Evolutionary conservation across 805 yeast species (phyloP).

Genomic region (Saccharomycopsis fodiens): DNA sequence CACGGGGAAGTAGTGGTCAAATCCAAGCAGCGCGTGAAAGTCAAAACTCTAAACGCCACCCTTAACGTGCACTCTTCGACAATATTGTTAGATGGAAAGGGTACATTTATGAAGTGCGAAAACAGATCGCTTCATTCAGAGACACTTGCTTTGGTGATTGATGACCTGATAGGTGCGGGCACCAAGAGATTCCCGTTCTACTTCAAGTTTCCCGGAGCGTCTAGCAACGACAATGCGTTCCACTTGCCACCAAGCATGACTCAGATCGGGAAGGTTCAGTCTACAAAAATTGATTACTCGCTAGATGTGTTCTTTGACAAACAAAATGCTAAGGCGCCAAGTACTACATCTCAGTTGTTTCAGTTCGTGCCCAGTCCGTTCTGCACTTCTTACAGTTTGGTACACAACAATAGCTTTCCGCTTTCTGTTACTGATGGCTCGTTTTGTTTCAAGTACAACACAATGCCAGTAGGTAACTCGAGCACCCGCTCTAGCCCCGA

Average conservation of each 20-base stretch:
- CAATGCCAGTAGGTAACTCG: background rate
- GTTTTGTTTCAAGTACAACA: slow-evolving; percentile 14
- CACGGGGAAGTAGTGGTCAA: slow-evolving; percentile 8
- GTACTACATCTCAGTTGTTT: slow-evolving; percentile 2
- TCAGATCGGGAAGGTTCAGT: slow-evolving; percentile 3
- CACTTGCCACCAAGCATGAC: slow-evolving; percentile 14
- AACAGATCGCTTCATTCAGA: slow-evolving; percentile 9
- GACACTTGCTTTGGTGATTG: slow-evolving; percentile 4
- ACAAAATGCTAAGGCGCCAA: slow-evolving; percentile 3
- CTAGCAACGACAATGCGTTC: slow-evolving; percentile 2
- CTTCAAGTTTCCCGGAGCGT: slow-evolving; percentile 9
- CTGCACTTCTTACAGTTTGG: slow-evolving; percentile 10
- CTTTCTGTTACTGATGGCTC: slow-evolving; percentile 4
- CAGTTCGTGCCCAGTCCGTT: slow-evolving; percentile 13
- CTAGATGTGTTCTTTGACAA: slow-evolving; percentile 9
- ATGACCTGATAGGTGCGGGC: slow-evolving; percentile 1
- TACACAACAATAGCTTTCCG: slow-evolving; percentile 9
- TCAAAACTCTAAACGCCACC: slow-evolving; percentile 2
- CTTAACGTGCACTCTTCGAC: slow-evolving; percentile 12
- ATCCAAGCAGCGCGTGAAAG: slow-evolving; percentile 7
- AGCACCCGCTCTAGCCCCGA: background rate
- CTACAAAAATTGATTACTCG: slow-evolving; percentile 17
- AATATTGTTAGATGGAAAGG: slow-evolving; percentile 13
- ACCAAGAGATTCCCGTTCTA: slow-evolving; percentile 7
- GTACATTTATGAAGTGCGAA: slow-evolving; percentile 15